Evolutionary conservation across 768 basidiomycete species (phyloP), one percentile per base, ranked within the genome.

Genomic region (Lyophyllum semitale): DNA sequence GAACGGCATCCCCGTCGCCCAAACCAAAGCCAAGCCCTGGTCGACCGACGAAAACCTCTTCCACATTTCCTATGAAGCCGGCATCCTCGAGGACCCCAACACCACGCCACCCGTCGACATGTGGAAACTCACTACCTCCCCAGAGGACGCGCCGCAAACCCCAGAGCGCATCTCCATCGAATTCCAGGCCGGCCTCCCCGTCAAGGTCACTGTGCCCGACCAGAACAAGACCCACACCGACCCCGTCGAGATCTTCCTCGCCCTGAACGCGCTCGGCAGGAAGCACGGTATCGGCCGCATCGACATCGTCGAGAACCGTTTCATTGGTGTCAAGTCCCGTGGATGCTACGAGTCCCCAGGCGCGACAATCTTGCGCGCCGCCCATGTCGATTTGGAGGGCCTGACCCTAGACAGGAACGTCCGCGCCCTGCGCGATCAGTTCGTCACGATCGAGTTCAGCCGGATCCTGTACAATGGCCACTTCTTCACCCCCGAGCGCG

Each of bases 1-100:
- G 68, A 92, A 93, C 71, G 73, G 84, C 46, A 96, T 99, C 61
- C 95, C 95, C 53, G 95, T 99, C 57, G 82, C 87, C 59, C 97
- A 99, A 76, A 99, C 97, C 43, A 83, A 91, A 11, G 83, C 95
- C 52, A 98, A 98, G 77, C 96, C 97, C 33, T 99, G 97, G 97
- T 98, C 96, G 2, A 99, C 97, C 6, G 96, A 99, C 71, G 97
- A 98, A 77, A 99, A 98, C 77, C 82, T 99, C 45, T 98, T 96
- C 88, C 97, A 99, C 79, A 99, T 98, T 75, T 98, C 97, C 17
- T 99, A 98, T 76, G 97, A 99, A 73, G 96, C 97, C 11, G 97
- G 96, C 42, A 98, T 99, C 71, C 87, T 99, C 60, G 97, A 99
- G 72, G 91, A 98, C 68, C 97, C 97, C 59, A 85, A 96, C 79